Evolutionary conservation across 1,284 basidiomycete genomes (phyloP).

Genomic region (Apiotrichum mycotoxinovorans): DNA sequence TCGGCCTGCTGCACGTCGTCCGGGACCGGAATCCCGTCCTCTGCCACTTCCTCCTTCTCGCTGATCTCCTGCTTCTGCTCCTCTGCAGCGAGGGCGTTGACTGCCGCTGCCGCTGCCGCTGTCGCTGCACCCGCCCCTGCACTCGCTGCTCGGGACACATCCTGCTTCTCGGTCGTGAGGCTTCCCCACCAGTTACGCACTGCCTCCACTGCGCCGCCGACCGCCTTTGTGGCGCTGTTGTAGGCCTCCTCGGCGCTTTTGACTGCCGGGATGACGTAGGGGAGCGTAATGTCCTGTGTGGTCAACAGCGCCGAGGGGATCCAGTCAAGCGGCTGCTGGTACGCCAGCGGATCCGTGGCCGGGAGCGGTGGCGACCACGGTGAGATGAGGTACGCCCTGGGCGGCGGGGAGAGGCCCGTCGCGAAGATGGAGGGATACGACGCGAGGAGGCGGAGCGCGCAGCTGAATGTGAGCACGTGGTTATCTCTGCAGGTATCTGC

Average conservation of each 20-base stretch:
- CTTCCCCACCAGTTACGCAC: slow-evolving; percentile 13
- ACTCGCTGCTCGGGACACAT: too few relatives aligned
- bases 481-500: neutral
- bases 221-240: slow-evolving; percentile 8
- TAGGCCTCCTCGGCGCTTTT: slow-evolving; percentile 12
- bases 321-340: slow-evolving; percentile 40
- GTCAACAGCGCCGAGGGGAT: slow-evolving; percentile 41
- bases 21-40: slow-evolving; percentile 4
- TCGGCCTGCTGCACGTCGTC: neutral
- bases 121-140: too few relatives aligned
- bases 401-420: slow-evolving; percentile 29
- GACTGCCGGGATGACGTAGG: slow-evolving; percentile 16
- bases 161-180: neutral
- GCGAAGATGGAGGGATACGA: slow-evolving; percentile 29
- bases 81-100: neutral
- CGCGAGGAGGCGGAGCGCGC: slow-evolving; percentile 38
- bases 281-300: slow-evolving; percentile 34
- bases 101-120: neutral
- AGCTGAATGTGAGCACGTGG: slow-evolving; percentile 28
- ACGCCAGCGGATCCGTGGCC: slow-evolving; percentile 32
- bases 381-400: slow-evolving; percentile 37
- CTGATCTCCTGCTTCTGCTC: slow-evolving; percentile 2
- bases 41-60: neutral
- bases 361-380: slow-evolving; percentile 45
- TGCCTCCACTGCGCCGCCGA: slow-evolving; percentile 9